Evolutionary conservation across 148 eudicot species (phyloP).

Genomic region (Bassia scoparia): DNA sequence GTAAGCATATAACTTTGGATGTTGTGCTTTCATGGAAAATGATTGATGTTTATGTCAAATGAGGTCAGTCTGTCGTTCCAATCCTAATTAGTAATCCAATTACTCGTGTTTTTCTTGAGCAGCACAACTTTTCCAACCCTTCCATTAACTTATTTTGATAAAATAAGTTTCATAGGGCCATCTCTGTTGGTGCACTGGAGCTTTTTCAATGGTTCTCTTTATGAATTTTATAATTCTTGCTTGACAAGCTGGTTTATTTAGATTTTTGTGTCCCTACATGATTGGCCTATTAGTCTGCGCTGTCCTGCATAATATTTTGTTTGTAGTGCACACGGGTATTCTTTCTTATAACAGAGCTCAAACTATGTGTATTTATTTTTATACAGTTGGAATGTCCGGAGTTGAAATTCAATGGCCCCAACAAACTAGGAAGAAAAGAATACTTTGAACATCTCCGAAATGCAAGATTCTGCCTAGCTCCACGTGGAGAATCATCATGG

Average conservation of each 20-base stretch:
- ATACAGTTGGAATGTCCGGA: constrained; percentile 98
- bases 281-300: not conserved
- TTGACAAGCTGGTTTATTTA: not conserved
- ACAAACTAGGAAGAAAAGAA: constrained; percentile 69
- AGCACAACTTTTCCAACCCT: no score
- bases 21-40: no score
- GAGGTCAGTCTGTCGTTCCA: no score
- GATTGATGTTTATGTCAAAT: no score
- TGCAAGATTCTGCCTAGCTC: constrained; percentile 95
- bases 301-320: not conserved
- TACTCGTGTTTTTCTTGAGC: no score
- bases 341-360: constrained; percentile 15
- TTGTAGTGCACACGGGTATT: not conserved
- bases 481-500: constrained; percentile 99
- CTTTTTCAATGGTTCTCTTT: not conserved
- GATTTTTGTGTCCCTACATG: not conserved
- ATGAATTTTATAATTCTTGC: not conserved
- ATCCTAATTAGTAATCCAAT: no score
- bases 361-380: constrained; percentile 39
- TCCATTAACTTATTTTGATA: no score
- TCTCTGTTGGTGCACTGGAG: not conserved
- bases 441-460: constrained; percentile 90
- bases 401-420: constrained; percentile 89
- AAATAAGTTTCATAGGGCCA: no score
- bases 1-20: no score